Evolutionary conservation across 2,329 filamentous ascomycete species (phyloP), one percentile per base, ranked within the genome.

Genomic region (Parastagonospora avenae): DNA sequence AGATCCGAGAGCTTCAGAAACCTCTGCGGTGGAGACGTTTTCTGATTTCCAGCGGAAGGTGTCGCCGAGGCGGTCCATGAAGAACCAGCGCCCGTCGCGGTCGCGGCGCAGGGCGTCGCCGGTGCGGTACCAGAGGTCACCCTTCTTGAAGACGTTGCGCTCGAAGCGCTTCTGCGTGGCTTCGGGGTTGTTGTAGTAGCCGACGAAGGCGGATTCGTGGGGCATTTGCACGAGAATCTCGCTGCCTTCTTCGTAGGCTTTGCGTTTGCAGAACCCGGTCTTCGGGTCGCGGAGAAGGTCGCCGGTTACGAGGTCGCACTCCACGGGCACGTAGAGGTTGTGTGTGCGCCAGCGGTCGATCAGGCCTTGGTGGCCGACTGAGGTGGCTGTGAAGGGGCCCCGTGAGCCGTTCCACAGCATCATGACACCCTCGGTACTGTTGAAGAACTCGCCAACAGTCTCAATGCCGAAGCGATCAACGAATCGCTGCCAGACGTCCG

Each of bases 371-470:
- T 91, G 87, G 1, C 89, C 89, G 2, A 92, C 87, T 27, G 82
- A 79, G 4, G 83, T 81, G 6, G 83, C 80, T 4, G 82, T 78
- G 67, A 85, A 91, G 19, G 86, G 84, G 1, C 88, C 74, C 10
- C 79, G 76, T 46, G 82, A 82, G 16, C 79, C 70, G 63, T 89
- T 89, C 48, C 85, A 71, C 8, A 91, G 74, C 0, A 72, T 71
- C 61, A 92, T 81, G 42, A 90, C 79, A 28, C 88, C 87, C 71
- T 92, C 89, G 1, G 87, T 90, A 50, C 86, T 89, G 68, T 88
- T 89, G 79, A 91, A 92, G 74, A 92, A 91, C 70, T 92, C 89
- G 53, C 77, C 78, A 2, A 92, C 83, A 27, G 82, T 80, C 10
- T 79, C 73, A 57, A 89, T 81, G 44, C 80, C 81, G 66, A 88